A percentile compares a stretch with the other conserved stretches of the same genome.
phyloP scores from a whole-genome alignment of 2,329 filamentous ascomycete species.

The Corynespora cassiicola region DNA sequence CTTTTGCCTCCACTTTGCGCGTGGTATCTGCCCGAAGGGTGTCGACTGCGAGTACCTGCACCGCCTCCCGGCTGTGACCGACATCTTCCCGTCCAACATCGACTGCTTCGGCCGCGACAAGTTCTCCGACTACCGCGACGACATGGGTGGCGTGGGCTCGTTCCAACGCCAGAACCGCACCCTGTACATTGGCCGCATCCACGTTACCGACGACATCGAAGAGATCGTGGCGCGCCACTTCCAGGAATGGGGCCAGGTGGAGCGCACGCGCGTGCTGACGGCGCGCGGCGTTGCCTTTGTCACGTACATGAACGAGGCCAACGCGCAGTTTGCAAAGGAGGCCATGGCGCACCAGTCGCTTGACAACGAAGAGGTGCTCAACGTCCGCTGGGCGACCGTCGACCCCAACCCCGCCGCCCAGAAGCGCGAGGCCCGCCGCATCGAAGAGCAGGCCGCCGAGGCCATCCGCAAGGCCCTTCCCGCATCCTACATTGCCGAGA shows the following conservation, averaged over 20 bases:
- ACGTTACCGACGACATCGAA: constrained; percentile 96
- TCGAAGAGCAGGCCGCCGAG: constrained; percentile 96
- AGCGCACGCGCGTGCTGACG: constrained; percentile 86
- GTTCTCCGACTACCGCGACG: constrained; percentile 89
- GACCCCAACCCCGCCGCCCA: constrained; percentile 96
- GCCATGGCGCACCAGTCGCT: constrained; percentile 94
- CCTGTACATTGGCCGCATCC: constrained; percentile 90
- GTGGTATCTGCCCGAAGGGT: constrained; percentile 82
- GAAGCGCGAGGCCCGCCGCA: constrained; percentile 83
- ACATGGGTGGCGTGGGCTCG: constrained; percentile 95
- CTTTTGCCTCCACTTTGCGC: constrained; percentile 91
- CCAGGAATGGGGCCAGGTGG: constrained; percentile 93
- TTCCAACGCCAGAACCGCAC: constrained; percentile 96
- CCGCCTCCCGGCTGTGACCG: constrained; percentile 82
- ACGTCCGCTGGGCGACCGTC: constrained; percentile 95
- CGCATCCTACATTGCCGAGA: constrained; percentile 88
- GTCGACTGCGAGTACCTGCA: constrained; percentile 95
- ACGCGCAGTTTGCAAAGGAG: constrained; percentile 63
- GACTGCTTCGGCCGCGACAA: constrained; percentile 97
- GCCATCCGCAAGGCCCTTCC: constrained; percentile 88
- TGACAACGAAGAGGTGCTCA: constrained; percentile 90
- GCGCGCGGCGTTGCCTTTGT: constrained; percentile 91
- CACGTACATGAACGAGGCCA: constrained; percentile 84
- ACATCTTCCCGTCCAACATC: constrained; percentile 90
- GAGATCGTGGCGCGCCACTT: constrained; percentile 95